Evolutionary conservation across 495 filamentous ascomycete species (phyloP), one percentile per base, ranked within the genome.

Genomic region (Tuber calosporum): DNA sequence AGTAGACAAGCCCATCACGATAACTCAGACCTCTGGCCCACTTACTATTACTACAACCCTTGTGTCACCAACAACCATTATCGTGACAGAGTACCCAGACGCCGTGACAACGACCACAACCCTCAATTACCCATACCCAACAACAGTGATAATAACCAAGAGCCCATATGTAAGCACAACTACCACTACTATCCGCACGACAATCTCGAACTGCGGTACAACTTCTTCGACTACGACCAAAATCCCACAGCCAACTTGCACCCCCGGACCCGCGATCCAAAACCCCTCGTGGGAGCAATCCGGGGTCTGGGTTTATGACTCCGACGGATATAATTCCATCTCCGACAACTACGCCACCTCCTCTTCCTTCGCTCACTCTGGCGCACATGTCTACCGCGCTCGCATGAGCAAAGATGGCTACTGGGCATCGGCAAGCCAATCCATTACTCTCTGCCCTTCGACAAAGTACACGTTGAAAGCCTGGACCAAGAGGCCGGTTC

Each of bases 401-500:
- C 53, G 26, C 11, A 62, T 62, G n/a, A 62, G 13, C 26, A 62
- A 62, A 62, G 53, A 62, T 17, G 53, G 53, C 1, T 11, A 30
- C 11, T 34, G 53, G 53, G n/a, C 53, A 9, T 15, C 53, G 26
- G 13, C 72, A 2, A 69, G 69, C 26, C 74, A 75, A 43, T 15
- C 38, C 13, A n/a, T 75, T 20, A 73, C 40, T 8, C 66, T 73
- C 20, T 75, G 74, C 71, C 5, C 30, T 0, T 38, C 34, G 15
- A 73, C 36, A 15, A 39, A 30, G 17, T 75, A 75, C 36, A 17
- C 43, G 11, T 36, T 75, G 19, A 67, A 42, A 9, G 67, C 41
- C 36, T 75, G 74, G 74, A 75, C 71, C 6, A 75, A 73, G 70
- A 68, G 70, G 34, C 66, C 66, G 9, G 19, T 66, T n/a, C 20